Conservation (phyloP, 345 rosid species). For the Lepidium africanum region DNA sequence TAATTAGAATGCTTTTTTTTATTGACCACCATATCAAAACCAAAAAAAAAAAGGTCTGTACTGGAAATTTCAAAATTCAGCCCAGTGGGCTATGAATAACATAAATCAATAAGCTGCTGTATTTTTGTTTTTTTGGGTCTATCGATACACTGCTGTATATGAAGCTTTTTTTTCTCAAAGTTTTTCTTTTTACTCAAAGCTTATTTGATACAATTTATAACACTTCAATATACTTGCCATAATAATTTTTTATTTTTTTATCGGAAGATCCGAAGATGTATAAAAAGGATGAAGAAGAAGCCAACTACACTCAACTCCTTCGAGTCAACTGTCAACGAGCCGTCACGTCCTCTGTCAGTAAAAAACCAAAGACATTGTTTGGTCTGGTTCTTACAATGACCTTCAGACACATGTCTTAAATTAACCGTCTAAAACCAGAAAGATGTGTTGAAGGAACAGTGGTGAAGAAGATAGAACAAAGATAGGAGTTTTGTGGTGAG, state of each 20-base stretch:
- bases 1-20: neutral
- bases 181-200: too few species aligned
- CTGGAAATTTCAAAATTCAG: neutral
- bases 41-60: neutral
- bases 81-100: neutral
- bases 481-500: neutral
- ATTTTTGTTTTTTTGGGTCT: too few species aligned
- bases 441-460: neutral
- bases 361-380: constrained; percentile 14
- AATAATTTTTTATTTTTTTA: neutral
- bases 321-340: constrained; percentile 35
- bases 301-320: constrained; percentile 61
- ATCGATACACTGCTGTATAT: too few species aligned
- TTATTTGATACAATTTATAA: neutral
- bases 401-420: neutral
- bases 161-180: too few species aligned
- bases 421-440: neutral
- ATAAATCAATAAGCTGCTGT: neutral
- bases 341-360: neutral
- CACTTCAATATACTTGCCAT: neutral
- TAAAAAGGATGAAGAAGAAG: constrained; percentile 29
- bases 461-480: neutral
- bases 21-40: neutral
- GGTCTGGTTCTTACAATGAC: neutral
- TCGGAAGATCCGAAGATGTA: neutral